Base-by-base conservation (phyloP, 192 early-diverging fungal genomes). In the Backusella tarrabulga region DNA sequence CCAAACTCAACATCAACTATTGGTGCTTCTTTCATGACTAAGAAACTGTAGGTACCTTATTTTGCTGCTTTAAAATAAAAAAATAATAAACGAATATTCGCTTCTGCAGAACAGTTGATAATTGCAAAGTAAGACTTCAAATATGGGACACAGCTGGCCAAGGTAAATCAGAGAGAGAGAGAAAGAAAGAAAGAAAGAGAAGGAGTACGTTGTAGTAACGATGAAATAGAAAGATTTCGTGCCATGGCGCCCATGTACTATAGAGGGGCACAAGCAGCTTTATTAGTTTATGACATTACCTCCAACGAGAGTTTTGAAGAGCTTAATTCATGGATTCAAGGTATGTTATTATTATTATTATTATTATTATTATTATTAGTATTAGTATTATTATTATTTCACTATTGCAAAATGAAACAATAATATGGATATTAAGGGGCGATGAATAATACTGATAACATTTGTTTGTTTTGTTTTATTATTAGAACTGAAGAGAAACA, bases 101-200 rank as follows among this genome's bases (percentile, higher is more conserved):
- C 14, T 50, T 74, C 74, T 80, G 44, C 72, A 90, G 89, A 46
- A 81, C 84, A 67, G 86, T 92, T 19, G 92, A 93, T 70, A 89
- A 90, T 68, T 93, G 91, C 82, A 92, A 91, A 83, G 91, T 91
- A 79, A 83, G 91, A 60, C 86, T 93, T 38, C 92, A 93, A 81
- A 92, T 93, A 68, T 94, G 92, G 97, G 97, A 99, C 81, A 97
- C 96, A 11, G 94, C 96, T 14, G 96, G 96, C 0, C 87, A 91
- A 82, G 90, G 90, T 75, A 85, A 75, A 46, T 6, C 8, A 73
- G 44, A 73, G 23, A 35, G 14, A 72, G 9, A 54, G 14, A 72
- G 19, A 26, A 3, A 26, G 21, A 14, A 36, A 72, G 19, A 26
- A 3, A 26, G 21, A 14, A 36, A 34, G 32, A 32, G 32, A 32